Evolutionary conservation across 1,284 basidiomycete species (phyloP).

Genomic region (Ceratobasidium sp.): DNA sequence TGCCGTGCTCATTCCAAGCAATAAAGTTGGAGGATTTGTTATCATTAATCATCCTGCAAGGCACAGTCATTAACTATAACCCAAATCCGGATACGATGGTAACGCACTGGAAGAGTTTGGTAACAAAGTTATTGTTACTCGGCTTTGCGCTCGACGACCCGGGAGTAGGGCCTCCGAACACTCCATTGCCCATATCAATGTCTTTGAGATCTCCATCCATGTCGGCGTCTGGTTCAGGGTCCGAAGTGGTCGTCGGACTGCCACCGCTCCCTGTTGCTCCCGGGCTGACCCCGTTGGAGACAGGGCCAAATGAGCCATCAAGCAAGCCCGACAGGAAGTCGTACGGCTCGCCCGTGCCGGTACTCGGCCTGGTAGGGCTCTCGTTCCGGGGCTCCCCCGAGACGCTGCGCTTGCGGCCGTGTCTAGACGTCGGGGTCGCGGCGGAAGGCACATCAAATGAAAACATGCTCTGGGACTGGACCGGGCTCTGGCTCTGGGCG

Average conservation of each 20-base stretch:
- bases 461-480: slow-evolving; percentile 1
- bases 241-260: slow-evolving; percentile 20
- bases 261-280: slow-evolving; percentile 23
- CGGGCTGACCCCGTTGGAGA: slow-evolving; percentile 32
- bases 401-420: slow-evolving; percentile 25
- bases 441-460: slow-evolving; percentile 1
- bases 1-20: slow-evolving; percentile 76
- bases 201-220: slow-evolving; percentile 38
- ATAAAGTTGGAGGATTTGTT: slow-evolving; percentile 77
- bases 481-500: slow-evolving; percentile 22
- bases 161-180: slow-evolving; percentile 12
- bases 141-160: slow-evolving; percentile 18
- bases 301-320: slow-evolving; percentile 7
- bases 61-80: slow-evolving; percentile 31
- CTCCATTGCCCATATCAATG: slow-evolving; percentile 14
- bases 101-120: slow-evolving; percentile 78
- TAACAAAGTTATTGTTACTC: slow-evolving; percentile 74
- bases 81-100: slow-evolving; percentile 14
- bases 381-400: slow-evolving; percentile 33
- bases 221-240: slow-evolving; percentile 26
- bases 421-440: slow-evolving; percentile 10
- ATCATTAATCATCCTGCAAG: slow-evolving; percentile 77
- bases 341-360: slow-evolving; percentile 7
- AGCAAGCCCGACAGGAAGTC: slow-evolving; percentile 17
- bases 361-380: slow-evolving; percentile 22